Evolutionary conservation across 306 rosid species (phyloP).

Genomic region (Cicer yamashitae): DNA sequence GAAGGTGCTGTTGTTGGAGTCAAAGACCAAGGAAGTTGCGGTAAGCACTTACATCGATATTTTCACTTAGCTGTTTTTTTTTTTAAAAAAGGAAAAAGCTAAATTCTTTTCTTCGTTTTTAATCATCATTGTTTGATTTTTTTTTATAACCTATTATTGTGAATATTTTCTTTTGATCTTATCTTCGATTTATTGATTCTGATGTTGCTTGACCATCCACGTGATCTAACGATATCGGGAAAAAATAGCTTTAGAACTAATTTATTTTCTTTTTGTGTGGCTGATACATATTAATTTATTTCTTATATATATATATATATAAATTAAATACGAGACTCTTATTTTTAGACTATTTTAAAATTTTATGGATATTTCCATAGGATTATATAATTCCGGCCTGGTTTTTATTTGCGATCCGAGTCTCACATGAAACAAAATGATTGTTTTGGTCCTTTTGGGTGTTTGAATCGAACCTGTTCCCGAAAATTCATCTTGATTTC

Average conservation of each 20-base stretch:
- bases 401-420: not conserved
- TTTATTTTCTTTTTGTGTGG: not conserved
- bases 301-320: not conserved
- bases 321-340: not conserved
- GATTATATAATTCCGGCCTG: not conserved
- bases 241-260: not conserved
- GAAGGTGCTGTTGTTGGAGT: constrained; percentile 73
- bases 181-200: not conserved
- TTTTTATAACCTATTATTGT: not conserved
- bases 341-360: not conserved
- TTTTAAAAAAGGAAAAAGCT: not conserved
- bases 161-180: not conserved
- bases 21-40: constrained; percentile 94
- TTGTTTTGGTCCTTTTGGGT: not conserved
- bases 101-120: not conserved
- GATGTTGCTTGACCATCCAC: constrained; percentile 6
- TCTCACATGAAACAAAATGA: not conserved
- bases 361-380: not conserved
- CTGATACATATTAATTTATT: not conserved
- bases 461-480: not conserved
- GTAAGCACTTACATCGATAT: constrained; percentile 45
- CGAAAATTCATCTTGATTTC: not conserved
- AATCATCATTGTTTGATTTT: not conserved
- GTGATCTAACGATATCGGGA: not conserved
- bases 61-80: not conserved